Conservation (phyloP, 352 stramenopile genomes). For the Phytophthora pseudosyringae region DNA sequence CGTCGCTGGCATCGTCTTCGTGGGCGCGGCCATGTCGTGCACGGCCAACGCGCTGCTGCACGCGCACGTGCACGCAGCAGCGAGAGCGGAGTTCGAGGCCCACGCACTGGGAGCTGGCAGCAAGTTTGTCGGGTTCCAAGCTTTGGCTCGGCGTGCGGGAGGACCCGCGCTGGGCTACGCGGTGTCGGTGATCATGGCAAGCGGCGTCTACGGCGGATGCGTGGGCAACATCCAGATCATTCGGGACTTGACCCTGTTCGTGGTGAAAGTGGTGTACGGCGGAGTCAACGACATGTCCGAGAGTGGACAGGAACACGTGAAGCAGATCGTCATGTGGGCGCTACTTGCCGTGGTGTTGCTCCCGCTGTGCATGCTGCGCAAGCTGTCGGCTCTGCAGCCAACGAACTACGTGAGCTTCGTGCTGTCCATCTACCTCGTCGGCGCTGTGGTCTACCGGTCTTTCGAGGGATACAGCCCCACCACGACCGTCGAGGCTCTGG, state of each 20-base stretch:
- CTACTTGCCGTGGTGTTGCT: slow-evolving; percentile 52
- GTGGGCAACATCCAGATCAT: slow-evolving; percentile 76
- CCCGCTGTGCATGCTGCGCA: slow-evolving; percentile 66
- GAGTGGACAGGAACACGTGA: slow-evolving; percentile 20
- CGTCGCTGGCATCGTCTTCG: slow-evolving; percentile 45
- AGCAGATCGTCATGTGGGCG: slow-evolving; percentile 46
- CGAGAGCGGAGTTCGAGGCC: slow-evolving; percentile 62
- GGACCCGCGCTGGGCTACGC: slow-evolving; percentile 47
- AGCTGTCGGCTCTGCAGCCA: slow-evolving; percentile 60
- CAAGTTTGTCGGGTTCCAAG: slow-evolving; percentile 41
- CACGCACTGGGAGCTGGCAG: slow-evolving; percentile 54
- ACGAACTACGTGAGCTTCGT: slow-evolving; percentile 76
- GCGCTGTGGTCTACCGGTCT: slow-evolving; percentile 54
- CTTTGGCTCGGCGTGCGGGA: slow-evolving; percentile 32
- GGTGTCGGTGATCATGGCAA: slow-evolving; percentile 60
- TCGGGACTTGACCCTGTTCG: slow-evolving; percentile 61
- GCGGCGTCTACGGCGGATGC: slow-evolving; percentile 64
- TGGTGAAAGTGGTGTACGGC: slow-evolving; percentile 44
- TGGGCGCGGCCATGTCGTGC: slow-evolving; percentile 52
- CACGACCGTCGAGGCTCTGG: not conserved
- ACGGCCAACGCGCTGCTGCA: slow-evolving; percentile 63
- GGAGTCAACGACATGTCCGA: slow-evolving; percentile 11
- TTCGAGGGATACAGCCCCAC: slow-evolving; percentile 18
- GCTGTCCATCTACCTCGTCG: slow-evolving; percentile 65
- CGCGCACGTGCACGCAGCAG: slow-evolving; percentile 53